Percentiles rank a stretch among this genome's conserved stretches.
These are phyloP conservation scores for Heritiera littoralis DNA, from an alignment of 345 rosid species.

Conservation along the genomic window DNA sequence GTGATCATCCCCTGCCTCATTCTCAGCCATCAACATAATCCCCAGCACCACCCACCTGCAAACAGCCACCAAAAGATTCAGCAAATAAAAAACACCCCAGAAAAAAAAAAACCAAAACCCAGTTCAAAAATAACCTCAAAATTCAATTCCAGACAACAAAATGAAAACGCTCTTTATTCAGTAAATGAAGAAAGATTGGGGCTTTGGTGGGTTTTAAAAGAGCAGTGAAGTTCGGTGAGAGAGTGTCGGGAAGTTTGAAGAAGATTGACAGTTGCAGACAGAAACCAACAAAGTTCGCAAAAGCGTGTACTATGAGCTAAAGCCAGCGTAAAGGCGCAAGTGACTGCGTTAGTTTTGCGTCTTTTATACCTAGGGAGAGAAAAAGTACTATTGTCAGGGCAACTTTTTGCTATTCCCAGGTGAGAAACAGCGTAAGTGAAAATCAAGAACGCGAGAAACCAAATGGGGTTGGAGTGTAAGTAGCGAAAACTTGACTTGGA, in stretches of 20 bases:
- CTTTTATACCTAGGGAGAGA: slow-evolving; percentile 1
- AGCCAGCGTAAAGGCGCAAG: not conserved
- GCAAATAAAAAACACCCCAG: not conserved
- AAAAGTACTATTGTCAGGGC: not conserved
- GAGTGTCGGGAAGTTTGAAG: not conserved
- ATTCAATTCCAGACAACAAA: not conserved
- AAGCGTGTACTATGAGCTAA: not conserved
- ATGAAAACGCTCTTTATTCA: not conserved
- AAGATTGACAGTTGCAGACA: slow-evolving; percentile 19
- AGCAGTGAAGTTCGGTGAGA: not conserved
- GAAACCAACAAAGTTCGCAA: not conserved
- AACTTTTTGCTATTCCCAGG: slow-evolving; percentile 3
- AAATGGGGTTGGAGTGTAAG: not conserved
- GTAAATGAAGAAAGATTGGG: not conserved
- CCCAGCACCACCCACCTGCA: slow-evolving; percentile 32
- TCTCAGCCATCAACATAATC: slow-evolving; percentile 60
- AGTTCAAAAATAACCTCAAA: slow-evolving; percentile 12
- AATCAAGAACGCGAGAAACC: not conserved
- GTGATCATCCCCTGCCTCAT: slow-evolving; percentile 58
- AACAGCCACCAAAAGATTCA: not conserved
- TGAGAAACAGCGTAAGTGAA: not conserved
- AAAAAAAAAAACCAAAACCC: not conserved
- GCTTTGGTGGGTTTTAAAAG: not conserved
- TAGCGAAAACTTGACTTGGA: not conserved
- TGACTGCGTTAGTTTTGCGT: not conserved